Percentiles rank a stretch among this genome's conserved stretches.
Evolutionary conservation across 306 rosid genomes (phyloP).

Genomic region (Senna siamea): DNA sequence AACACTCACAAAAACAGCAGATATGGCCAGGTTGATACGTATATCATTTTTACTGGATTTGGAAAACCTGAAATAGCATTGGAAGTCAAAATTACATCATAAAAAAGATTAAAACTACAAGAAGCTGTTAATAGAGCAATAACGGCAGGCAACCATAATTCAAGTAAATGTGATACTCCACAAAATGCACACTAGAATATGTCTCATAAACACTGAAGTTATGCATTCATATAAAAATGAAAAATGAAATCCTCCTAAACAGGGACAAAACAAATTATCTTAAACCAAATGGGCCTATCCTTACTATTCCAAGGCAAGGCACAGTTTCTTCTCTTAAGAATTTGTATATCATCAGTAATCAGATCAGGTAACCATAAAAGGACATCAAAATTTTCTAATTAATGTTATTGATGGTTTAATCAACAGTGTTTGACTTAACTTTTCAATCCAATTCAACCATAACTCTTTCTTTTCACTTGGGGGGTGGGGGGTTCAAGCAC

Average conservation of each 20-base stretch:
- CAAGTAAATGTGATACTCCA: constrained; percentile 23
- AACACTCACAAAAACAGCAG: constrained; percentile 87
- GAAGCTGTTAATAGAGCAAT: constrained; percentile 3
- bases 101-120: background rate
- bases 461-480: too few relatives aligned
- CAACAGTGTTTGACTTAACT: background rate
- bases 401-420: background rate
- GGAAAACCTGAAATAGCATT: constrained; percentile 71
- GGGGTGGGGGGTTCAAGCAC: too few relatives aligned
- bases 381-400: too few relatives aligned
- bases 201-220: background rate
- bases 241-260: constrained; percentile 2
- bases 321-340: constrained; percentile 12
- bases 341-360: constrained; percentile 18
- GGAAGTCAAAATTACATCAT: constrained; percentile 38
- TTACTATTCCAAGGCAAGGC: constrained; percentile 23
- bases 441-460: background rate
- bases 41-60: constrained; percentile 77
- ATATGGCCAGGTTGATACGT: constrained; percentile 83
- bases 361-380: constrained; percentile 5
- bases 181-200: background rate
- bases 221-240: constrained; percentile 13
- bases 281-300: constrained; percentile 23
- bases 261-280: background rate
- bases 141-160: constrained; percentile 18